These are phyloP conservation scores for Lactarius indigo DNA, from an alignment of 768 basidiomycete genomes.

Conservation along the genomic window DNA sequence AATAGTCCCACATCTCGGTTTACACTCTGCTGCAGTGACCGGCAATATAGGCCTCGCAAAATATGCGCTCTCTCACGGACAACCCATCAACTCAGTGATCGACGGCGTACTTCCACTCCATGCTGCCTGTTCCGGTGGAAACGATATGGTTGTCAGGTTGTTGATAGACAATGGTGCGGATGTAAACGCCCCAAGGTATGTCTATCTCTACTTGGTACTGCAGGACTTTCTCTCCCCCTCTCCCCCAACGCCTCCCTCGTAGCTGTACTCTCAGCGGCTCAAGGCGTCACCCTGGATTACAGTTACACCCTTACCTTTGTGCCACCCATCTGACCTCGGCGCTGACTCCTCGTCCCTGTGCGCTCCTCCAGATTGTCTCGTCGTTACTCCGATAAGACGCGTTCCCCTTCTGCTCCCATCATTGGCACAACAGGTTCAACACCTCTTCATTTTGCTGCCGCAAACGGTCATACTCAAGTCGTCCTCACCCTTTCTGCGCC, in stretches of 20 bases:
- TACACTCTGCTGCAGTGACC: constrained; percentile 73
- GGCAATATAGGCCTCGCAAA: constrained; percentile 92
- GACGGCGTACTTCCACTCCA: constrained; percentile 97
- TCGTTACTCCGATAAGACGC: constrained; percentile 67
- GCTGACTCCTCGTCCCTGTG: neutral
- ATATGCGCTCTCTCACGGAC: constrained; percentile 90
- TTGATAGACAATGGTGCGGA: constrained; percentile 95
- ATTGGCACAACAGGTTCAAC: constrained; percentile 86
- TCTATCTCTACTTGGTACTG: constrained; percentile 31
- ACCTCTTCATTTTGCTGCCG: constrained; percentile 94
- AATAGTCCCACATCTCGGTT: constrained; percentile 69
- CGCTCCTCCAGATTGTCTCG: constrained; percentile 53
- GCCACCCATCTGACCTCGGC: neutral
- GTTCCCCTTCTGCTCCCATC: constrained; percentile 64
- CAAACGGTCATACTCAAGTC: constrained; percentile 83
- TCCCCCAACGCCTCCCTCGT: neutral
- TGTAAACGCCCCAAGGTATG: constrained; percentile 88
- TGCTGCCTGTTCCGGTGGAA: constrained; percentile 90
- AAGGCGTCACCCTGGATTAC: neutral
- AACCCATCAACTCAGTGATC: constrained; percentile 93
- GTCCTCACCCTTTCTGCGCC: constrained; percentile 80
- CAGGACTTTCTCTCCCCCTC: neutral
- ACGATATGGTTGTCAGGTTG: constrained; percentile 80
- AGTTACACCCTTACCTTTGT: neutral
- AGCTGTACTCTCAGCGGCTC: neutral